A percentile compares a stretch with the other conserved stretches of the same genome.
Conservation (phyloP, 441 rosid genomes). For the Daphne laureola region DNA sequence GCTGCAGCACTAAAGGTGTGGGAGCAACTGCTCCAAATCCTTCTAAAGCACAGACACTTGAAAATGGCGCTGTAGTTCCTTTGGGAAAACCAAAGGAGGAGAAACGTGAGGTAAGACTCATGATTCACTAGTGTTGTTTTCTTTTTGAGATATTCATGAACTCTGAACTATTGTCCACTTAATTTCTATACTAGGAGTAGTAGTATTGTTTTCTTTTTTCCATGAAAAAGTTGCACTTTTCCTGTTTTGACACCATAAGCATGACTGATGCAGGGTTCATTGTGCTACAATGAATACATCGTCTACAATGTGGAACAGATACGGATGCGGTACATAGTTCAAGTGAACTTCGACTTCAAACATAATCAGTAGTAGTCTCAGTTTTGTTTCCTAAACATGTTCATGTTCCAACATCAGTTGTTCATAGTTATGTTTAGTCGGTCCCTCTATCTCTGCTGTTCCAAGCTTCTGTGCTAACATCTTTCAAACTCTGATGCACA, state of each 20-base stretch:
- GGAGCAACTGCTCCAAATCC: conserved; percentile 70
- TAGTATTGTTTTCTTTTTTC: no score
- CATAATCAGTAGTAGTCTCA: conserved; percentile 16
- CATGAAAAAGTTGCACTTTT: no score
- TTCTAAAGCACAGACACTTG: conserved; percentile 44
- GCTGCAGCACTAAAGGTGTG: conserved; percentile 80
- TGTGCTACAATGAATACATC: conserved; percentile 71
- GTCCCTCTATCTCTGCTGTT: conserved; percentile 7
- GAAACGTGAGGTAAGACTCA: conserved; percentile 9
- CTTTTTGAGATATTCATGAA: not conserved
- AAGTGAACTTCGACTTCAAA: conserved; percentile 60
- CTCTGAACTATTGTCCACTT: not conserved
- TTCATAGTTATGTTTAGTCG: not conserved
- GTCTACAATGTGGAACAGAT: conserved; percentile 85
- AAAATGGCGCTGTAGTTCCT: conserved; percentile 63
- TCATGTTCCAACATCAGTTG: not conserved
- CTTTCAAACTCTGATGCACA: no score
- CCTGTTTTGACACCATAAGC: conserved; percentile 1
- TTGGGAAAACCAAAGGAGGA: conserved; percentile 60
- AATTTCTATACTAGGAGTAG: no score
- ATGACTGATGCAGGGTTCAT: conserved; percentile 43
- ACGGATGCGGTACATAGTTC: conserved; percentile 68
- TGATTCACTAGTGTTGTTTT: not conserved
- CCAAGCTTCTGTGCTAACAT: conserved; percentile 3
- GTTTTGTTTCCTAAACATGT: not conserved